phyloP scores from a whole-genome alignment of 2,329 filamentous ascomycete species.

The Pyrenophora teres region DNA sequence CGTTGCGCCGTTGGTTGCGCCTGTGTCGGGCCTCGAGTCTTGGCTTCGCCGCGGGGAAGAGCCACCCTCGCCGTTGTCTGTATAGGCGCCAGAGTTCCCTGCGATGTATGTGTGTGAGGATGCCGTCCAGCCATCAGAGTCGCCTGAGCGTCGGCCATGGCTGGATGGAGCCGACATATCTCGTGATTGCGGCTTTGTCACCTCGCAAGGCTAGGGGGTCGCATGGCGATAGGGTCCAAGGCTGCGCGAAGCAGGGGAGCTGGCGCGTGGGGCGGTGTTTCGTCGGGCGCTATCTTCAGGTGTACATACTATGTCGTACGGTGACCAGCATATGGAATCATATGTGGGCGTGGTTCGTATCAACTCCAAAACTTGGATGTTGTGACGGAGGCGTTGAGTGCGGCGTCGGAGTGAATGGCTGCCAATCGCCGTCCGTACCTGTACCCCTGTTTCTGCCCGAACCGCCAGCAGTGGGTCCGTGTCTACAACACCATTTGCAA shows the following conservation, averaged over 20 bases:
- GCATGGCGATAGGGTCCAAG: constrained; percentile 30
- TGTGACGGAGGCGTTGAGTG: too few species aligned
- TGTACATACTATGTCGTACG: neutral
- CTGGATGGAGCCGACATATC: constrained; percentile 43
- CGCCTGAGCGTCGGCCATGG: constrained; percentile 40
- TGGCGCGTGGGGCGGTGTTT: neutral
- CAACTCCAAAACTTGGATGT: neutral
- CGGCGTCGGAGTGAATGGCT: too few species aligned
- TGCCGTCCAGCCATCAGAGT: constrained; percentile 38
- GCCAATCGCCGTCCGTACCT: constrained; percentile 4
- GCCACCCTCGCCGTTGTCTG: constrained; percentile 36
- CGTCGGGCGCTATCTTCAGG: neutral
- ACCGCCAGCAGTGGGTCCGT: constrained; percentile 3
- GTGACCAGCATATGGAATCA: constrained; percentile 2
- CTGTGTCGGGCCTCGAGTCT: constrained; percentile 20
- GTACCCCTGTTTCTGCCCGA: constrained; percentile 6
- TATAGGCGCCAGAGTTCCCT: constrained; percentile 26
- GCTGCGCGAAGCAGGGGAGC: constrained; percentile 19
- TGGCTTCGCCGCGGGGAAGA: constrained; percentile 30
- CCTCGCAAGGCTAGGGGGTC: constrained; percentile 29
- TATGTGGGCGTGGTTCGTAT: constrained; percentile 9
- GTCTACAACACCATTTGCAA: constrained; percentile 1
- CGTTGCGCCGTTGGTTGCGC: constrained; percentile 8
- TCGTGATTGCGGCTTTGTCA: constrained; percentile 24
- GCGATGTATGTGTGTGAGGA: constrained; percentile 44